A percentile compares a stretch with the other conserved stretches of the same genome.
Evolutionary conservation across 163 green algal species (phyloP).

Genomic region (Volvox carteri): DNA sequence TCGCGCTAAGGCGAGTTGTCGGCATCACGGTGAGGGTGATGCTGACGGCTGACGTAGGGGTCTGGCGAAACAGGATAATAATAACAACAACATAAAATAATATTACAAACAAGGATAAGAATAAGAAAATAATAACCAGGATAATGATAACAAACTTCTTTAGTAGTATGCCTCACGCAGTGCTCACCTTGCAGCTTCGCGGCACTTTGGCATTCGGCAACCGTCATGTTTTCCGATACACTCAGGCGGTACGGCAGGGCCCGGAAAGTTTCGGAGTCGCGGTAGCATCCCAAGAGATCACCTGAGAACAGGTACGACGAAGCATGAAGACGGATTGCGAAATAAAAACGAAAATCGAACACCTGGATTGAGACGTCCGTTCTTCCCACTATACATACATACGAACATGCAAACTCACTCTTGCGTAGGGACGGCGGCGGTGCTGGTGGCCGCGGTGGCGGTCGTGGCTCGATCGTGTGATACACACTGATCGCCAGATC

Average conservation of each 20-base stretch:
- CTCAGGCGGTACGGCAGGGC: neutral
- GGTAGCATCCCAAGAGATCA: neutral
- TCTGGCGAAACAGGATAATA: neutral
- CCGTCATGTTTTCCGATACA: slow-evolving; percentile 1
- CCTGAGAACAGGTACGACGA: neutral
- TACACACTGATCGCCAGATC: neutral
- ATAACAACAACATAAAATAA: neutral
- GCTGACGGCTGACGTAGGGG: neutral
- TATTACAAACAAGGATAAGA: neutral
- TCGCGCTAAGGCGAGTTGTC: neutral
- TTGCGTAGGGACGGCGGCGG: slow-evolving; percentile 7
- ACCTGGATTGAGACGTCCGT: neutral
- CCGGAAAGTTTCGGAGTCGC: neutral
- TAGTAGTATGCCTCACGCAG: neutral
- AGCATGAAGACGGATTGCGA: neutral
- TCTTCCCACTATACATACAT: neutral
- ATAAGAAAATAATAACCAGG: neutral
- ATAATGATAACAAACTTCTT: neutral
- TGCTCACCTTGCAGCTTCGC: neutral
- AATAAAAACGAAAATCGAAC: neutral
- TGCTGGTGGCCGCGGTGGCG: neutral
- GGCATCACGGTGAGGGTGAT: neutral
- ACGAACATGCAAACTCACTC: neutral
- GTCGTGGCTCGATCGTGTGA: neutral
- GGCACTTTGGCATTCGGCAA: neutral